These are phyloP conservation scores for Erigeron canadensis DNA, from an alignment of 129 eudicot genomes.

Conservation along the genomic window DNA sequence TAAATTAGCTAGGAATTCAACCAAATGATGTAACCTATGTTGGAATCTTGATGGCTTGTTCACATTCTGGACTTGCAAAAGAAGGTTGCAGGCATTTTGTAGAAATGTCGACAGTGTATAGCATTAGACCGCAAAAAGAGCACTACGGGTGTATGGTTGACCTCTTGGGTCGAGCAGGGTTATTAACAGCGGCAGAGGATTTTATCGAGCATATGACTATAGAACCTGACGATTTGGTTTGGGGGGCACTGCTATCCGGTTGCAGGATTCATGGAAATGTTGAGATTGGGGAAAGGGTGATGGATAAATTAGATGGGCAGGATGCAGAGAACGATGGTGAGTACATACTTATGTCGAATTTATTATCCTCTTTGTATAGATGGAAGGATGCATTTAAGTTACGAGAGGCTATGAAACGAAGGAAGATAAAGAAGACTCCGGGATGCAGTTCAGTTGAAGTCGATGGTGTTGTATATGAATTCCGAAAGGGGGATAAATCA, in stretches of 20 bases:
- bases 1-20: constrained; percentile 32
- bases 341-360: constrained; percentile 45
- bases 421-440: constrained; percentile 34
- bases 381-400: constrained; percentile 32
- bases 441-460: constrained; percentile 56
- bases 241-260: constrained; percentile 50
- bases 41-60: constrained; percentile 44
- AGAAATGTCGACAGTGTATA: constrained; percentile 28
- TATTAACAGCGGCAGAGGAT: constrained; percentile 42
- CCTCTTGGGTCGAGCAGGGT: constrained; percentile 52
- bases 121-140: constrained; percentile 37
- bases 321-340: constrained; percentile 42
- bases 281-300: constrained; percentile 41
- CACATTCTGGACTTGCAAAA: constrained; percentile 44
- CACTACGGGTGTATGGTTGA: constrained; percentile 59
- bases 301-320: constrained; percentile 33
- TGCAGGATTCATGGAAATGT: constrained; percentile 43
- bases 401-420: constrained; percentile 41
- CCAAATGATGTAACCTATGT: constrained; percentile 44
- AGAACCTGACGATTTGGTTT: constrained; percentile 40
- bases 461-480: constrained; percentile 47
- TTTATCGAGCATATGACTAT: constrained; percentile 31
- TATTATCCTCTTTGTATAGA: constrained; percentile 38
- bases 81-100: constrained; percentile 44
- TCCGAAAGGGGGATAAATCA: constrained; percentile 47